A percentile compares a stretch with the other conserved stretches of the same genome.
Evolutionary conservation across 495 filamentous ascomycete genomes (phyloP).

Genomic region (Friedmanniomyces simplex): DNA sequence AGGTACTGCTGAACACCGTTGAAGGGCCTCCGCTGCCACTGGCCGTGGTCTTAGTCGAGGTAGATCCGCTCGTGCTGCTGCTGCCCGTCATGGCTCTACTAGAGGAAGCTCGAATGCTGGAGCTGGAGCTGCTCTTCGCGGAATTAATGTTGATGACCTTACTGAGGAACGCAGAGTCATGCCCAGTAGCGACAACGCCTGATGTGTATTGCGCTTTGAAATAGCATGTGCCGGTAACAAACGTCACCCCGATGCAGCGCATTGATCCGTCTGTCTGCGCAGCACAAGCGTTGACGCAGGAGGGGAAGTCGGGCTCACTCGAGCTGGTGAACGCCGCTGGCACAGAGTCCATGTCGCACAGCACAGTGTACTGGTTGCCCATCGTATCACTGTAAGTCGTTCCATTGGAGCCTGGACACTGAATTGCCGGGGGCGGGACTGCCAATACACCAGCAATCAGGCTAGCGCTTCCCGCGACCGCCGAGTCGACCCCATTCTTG

Average conservation of each 20-base stretch:
- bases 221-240: background rate
- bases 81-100: too few relatives aligned
- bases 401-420: conserved; percentile 4
- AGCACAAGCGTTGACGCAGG: background rate
- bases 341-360: background rate
- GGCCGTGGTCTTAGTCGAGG: too few relatives aligned
- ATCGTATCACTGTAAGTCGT: conserved; percentile 2
- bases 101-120: too few relatives aligned
- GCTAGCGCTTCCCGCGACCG: background rate
- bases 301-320: background rate
- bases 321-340: background rate
- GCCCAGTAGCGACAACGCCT: background rate
- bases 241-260: background rate
- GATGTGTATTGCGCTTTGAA: background rate
- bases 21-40: background rate
- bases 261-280: background rate
- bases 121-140: too few relatives aligned
- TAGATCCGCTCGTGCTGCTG: too few relatives aligned
- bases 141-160: too few relatives aligned
- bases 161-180: background rate
- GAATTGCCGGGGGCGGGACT: too few relatives aligned
- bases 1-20: background rate
- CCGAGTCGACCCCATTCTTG: background rate
- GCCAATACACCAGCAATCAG: background rate
- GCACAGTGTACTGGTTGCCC: background rate